A percentile compares a stretch with the other conserved stretches of the same genome.
These are phyloP conservation scores for Tilletia walkeri DNA, from an alignment of 1,284 basidiomycete genomes.

Conservation along the genomic window DNA sequence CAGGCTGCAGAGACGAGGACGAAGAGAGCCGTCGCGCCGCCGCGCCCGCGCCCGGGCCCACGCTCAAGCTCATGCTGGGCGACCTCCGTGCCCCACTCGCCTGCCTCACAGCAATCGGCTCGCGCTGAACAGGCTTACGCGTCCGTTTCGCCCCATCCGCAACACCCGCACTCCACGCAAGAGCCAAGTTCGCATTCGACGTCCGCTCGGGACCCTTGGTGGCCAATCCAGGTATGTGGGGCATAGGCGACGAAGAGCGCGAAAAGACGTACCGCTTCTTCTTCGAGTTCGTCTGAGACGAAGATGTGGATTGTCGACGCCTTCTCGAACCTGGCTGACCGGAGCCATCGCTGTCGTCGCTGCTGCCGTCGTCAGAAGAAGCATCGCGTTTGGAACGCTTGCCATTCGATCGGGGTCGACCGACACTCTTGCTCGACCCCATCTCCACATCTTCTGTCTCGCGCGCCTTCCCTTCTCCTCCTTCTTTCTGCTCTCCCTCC, in stretches of 20 bases:
- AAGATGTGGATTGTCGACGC: background rate
- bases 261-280: conserved; percentile 17
- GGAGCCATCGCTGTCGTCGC: conserved; percentile 6
- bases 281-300: background rate
- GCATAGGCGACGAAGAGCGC: background rate
- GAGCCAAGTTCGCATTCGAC: conserved; percentile 50
- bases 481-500: too few relatives aligned
- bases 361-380: background rate
- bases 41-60: too few relatives aligned
- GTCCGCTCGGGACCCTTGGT: conserved; percentile 53
- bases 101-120: conserved; percentile 25
- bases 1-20: conserved; percentile 6
- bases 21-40: background rate
- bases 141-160: conserved; percentile 39
- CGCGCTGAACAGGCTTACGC: conserved; percentile 40
- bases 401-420: too few relatives aligned
- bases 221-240: conserved; percentile 39
- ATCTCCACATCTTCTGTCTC: too few relatives aligned
- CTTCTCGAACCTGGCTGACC: background rate
- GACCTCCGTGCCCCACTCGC: conserved; percentile 22
- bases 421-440: too few relatives aligned
- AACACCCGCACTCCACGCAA: conserved; percentile 53
- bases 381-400: background rate
- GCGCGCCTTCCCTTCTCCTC: too few relatives aligned
- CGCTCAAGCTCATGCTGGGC: conserved; percentile 26